Percentiles rank a stretch among this genome's conserved stretches.
Conservation (phyloP, 2,329 filamentous ascomycete species). For the Neopestalotiopsis sp. region DNA sequence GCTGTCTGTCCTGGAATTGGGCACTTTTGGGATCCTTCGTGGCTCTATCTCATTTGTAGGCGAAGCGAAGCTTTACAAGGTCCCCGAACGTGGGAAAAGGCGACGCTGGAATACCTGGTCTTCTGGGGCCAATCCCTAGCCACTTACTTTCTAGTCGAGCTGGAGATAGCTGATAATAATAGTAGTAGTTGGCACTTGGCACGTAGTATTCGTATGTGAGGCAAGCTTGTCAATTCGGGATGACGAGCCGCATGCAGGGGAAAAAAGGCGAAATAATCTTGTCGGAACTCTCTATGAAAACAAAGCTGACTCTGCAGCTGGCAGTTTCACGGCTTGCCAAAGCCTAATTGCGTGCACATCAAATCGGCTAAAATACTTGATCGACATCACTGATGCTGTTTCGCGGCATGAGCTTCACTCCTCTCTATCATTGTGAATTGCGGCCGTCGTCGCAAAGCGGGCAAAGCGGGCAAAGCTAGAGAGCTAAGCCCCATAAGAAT, state of each 20-base stretch:
- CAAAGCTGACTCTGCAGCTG: background rate
- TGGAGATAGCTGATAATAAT: background rate
- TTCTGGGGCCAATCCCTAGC: background rate
- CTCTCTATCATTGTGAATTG: background rate
- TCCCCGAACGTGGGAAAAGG: background rate
- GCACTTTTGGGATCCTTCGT: conserved; percentile 3
- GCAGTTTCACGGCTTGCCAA: background rate
- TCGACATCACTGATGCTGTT: conserved; percentile 7
- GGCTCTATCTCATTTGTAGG: conserved; percentile 14
- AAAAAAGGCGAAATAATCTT: background rate
- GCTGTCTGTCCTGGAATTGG: background rate
- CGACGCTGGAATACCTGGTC: background rate
- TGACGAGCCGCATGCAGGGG: background rate
- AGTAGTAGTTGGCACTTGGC: background rate
- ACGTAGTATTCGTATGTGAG: background rate
- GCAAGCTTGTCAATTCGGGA: background rate
- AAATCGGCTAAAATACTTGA: conserved; percentile 3
- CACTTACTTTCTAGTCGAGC: background rate
- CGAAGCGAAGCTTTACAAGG: background rate
- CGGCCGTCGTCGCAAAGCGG: background rate
- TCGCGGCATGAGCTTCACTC: conserved; percentile 1
- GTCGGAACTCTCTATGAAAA: background rate
- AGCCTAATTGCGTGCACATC: background rate
- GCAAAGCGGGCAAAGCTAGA: background rate
- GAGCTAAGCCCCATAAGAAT: conserved; percentile 1